These are phyloP conservation scores for Erodium maritimum DNA, from an alignment of 345 rosid species.

Conservation along the genomic window DNA sequence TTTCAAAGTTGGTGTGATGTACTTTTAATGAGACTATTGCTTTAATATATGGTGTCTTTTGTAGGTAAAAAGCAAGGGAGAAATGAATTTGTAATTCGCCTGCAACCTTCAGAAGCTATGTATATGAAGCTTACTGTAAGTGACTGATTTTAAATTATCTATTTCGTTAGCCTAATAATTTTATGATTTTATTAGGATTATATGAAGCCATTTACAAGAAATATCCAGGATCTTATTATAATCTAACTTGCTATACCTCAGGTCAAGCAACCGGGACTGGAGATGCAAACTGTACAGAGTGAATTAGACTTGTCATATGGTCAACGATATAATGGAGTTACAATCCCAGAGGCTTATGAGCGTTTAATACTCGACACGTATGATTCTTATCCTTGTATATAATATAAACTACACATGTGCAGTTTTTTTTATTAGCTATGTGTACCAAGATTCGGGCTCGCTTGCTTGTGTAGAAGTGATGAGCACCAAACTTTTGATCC, in stretches of 20 bases:
- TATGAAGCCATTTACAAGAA: too few species aligned
- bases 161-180: too few species aligned
- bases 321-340: constrained; percentile 75
- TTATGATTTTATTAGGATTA: too few species aligned
- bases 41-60: constrained; percentile 9
- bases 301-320: constrained; percentile 90
- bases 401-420: background rate
- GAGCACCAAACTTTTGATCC: too few species aligned
- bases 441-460: too few species aligned
- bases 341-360: constrained; percentile 95
- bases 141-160: constrained; percentile 4
- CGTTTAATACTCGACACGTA: constrained; percentile 99
- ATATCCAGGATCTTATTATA: too few species aligned
- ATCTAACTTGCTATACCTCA: constrained; percentile 11
- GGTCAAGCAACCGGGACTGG: constrained; percentile 98
- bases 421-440: too few species aligned
- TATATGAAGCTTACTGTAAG: constrained; percentile 97
- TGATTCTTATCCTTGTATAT: constrained; percentile 1
- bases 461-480: too few species aligned
- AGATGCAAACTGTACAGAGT: constrained; percentile 88
- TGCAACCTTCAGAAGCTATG: constrained; percentile 94
- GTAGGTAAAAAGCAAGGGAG: constrained; percentile 91
- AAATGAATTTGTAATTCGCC: constrained; percentile 92
- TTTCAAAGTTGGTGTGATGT: too few species aligned
- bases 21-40: background rate